phyloP scores from a whole-genome alignment of 139 green algal species.

The Spirogloea muscicola region DNA sequence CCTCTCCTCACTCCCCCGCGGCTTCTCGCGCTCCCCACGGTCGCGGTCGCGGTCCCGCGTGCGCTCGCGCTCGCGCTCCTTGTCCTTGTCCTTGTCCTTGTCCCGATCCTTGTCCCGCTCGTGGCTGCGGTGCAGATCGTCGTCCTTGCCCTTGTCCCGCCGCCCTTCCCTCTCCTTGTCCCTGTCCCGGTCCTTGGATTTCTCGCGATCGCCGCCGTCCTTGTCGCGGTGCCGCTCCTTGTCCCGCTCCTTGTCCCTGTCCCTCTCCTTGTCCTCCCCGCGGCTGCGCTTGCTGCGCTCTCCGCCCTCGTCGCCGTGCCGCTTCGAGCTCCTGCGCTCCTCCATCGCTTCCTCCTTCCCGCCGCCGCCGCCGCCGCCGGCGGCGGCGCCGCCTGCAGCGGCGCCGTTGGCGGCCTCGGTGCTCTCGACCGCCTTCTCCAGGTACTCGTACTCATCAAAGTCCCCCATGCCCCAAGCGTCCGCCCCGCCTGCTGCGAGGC shows the following conservation, averaged over 20 bases:
- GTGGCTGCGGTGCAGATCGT: not conserved
- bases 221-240: slow-evolving; percentile 25
- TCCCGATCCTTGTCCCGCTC: not conserved
- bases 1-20: too few species aligned
- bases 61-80: not conserved
- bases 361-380: not conserved
- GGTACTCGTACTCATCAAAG: slow-evolving; percentile 47
- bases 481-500: too few species aligned
- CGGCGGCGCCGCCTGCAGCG: not conserved
- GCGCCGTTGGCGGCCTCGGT: not conserved
- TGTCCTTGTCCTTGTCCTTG: not conserved
- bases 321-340: slow-evolving; percentile 12
- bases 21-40: not conserved
- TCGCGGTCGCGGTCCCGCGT: not conserved
- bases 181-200: slow-evolving; percentile 12
- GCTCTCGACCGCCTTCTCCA: slow-evolving; percentile 43
- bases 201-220: slow-evolving; percentile 4
- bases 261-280: slow-evolving; percentile 22
- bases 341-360: not conserved
- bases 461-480: too few species aligned
- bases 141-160: slow-evolving; percentile 15
- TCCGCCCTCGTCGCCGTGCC: slow-evolving; percentile 4
- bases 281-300: slow-evolving; percentile 6
- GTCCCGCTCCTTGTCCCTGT: slow-evolving; percentile 31
- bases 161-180: slow-evolving; percentile 7